phyloP scores from a whole-genome alignment of 1,139 yeast genomes.

The Yarrowia galli region DNA sequence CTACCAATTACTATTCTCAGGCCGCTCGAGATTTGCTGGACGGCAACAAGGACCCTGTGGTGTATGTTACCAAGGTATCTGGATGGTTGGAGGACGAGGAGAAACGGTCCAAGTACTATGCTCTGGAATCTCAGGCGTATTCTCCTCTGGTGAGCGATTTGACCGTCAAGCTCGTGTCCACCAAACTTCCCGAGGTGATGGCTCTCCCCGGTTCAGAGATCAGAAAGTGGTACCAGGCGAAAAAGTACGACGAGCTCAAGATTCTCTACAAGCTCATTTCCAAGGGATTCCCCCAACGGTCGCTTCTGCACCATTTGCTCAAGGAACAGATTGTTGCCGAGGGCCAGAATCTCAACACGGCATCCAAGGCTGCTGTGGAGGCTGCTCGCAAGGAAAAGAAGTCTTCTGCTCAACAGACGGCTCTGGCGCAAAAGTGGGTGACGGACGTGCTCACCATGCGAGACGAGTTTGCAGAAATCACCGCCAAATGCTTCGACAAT shows the following conservation, averaged over 20 bases:
- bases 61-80: slow-evolving; percentile 63
- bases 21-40: slow-evolving; percentile 57
- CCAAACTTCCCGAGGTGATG: slow-evolving; percentile 62
- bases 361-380: slow-evolving; percentile 44
- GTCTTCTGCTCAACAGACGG: slow-evolving; percentile 54
- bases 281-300: slow-evolving; percentile 62
- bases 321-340: slow-evolving; percentile 57
- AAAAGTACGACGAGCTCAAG: slow-evolving; percentile 54
- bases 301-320: slow-evolving; percentile 60
- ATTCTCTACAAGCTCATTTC: slow-evolving; percentile 59
- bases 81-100: slow-evolving; percentile 66
- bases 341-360: slow-evolving; percentile 53
- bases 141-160: slow-evolving; percentile 64
- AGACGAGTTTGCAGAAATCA: slow-evolving; percentile 59
- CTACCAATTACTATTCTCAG: slow-evolving; percentile 63
- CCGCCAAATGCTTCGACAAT: slow-evolving; percentile 58
- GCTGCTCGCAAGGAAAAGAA: slow-evolving; percentile 43
- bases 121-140: slow-evolving; percentile 60
- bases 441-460: slow-evolving; percentile 63
- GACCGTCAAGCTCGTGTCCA: slow-evolving; percentile 68
- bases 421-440: slow-evolving; percentile 75
- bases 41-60: slow-evolving; percentile 57
- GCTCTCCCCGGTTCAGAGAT: slow-evolving; percentile 63
- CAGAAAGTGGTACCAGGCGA: slow-evolving; percentile 59
- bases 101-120: slow-evolving; percentile 60